Conservation (phyloP, 495 filamentous ascomycete genomes). For the Penicillium subrubescens region DNA sequence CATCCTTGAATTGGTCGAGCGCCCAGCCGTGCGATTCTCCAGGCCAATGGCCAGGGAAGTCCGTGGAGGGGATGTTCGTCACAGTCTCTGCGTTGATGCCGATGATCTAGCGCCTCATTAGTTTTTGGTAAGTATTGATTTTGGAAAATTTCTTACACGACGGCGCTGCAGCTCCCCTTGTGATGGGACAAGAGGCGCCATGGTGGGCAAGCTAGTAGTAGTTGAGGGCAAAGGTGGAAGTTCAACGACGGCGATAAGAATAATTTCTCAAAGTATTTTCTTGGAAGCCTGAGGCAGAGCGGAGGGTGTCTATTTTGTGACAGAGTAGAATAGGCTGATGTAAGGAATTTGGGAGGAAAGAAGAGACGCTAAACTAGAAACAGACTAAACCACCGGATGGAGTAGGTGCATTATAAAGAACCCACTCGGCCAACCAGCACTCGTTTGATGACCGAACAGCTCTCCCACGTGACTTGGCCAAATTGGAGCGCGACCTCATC, state of each 20-base stretch:
- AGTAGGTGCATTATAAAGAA: conserved; percentile 23
- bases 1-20: conserved; percentile 69
- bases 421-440: conserved; percentile 39
- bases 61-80: conserved; percentile 81
- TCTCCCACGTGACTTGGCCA: conserved; percentile 43
- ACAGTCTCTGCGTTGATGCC: conserved; percentile 86
- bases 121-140: conserved; percentile 1
- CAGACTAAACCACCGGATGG: background rate
- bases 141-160: conserved; percentile 40
- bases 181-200: conserved; percentile 52
- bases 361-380: conserved; percentile 2
- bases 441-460: conserved; percentile 45
- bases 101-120: conserved; percentile 62
- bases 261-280: conserved; percentile 44
- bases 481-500: conserved; percentile 46
- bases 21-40: conserved; percentile 90
- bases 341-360: background rate
- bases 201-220: conserved; percentile 30
- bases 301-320: conserved; percentile 19
- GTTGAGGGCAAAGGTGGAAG: conserved; percentile 27
- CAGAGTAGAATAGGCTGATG: background rate
- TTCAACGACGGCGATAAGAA: conserved; percentile 42
- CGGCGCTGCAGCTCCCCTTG: conserved; percentile 53
- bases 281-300: conserved; percentile 32
- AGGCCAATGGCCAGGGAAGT: conserved; percentile 88